Percentiles rank a stretch among this genome's conserved stretches.
phyloP scores from a whole-genome alignment of 192 early-diverging fungal species.

The Martensiomyces pterosporus region DNA sequence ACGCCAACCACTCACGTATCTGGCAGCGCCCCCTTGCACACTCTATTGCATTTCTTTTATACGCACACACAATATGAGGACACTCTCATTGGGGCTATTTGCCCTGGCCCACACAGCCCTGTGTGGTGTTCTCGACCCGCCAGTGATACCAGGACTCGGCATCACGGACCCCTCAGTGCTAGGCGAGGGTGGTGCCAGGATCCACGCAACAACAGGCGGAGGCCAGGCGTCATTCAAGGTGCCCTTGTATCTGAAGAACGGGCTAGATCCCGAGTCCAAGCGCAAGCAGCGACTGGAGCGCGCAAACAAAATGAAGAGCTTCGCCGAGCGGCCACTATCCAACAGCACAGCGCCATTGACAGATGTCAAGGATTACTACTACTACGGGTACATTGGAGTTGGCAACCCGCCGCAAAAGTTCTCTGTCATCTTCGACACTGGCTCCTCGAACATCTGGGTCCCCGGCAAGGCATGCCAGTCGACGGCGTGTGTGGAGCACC shows the following conservation, averaged over 20 bases:
- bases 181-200: slow-evolving; percentile 20
- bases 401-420: slow-evolving; percentile 71
- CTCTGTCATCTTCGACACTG: slow-evolving; percentile 67
- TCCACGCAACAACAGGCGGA: slow-evolving; percentile 17
- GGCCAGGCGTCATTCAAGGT: slow-evolving; percentile 31
- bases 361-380: slow-evolving; percentile 50
- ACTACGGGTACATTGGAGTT: slow-evolving; percentile 69
- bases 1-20: too few relatives aligned
- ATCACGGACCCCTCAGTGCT: slow-evolving; percentile 6
- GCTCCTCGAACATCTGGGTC: slow-evolving; percentile 71
- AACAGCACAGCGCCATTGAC: slow-evolving; percentile 17
- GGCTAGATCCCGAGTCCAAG: slow-evolving; percentile 43
- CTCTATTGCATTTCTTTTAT: too few relatives aligned
- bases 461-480: slow-evolving; percentile 62
- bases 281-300: slow-evolving; percentile 36
- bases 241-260: slow-evolving; percentile 39
- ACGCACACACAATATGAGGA: too few relatives aligned
- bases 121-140: too few relatives aligned
- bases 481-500: slow-evolving; percentile 78
- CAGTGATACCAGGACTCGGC: too few relatives aligned
- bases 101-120: slow-evolving; percentile 16
- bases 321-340: slow-evolving; percentile 19
- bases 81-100: slow-evolving; percentile 6
- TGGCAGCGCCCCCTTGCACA: too few relatives aligned
- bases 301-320: slow-evolving; percentile 29